Evolutionary conservation across 306 rosid genomes (phyloP), one percentile per base, ranked within the genome.

Genomic region (Abrus precatorius): DNA sequence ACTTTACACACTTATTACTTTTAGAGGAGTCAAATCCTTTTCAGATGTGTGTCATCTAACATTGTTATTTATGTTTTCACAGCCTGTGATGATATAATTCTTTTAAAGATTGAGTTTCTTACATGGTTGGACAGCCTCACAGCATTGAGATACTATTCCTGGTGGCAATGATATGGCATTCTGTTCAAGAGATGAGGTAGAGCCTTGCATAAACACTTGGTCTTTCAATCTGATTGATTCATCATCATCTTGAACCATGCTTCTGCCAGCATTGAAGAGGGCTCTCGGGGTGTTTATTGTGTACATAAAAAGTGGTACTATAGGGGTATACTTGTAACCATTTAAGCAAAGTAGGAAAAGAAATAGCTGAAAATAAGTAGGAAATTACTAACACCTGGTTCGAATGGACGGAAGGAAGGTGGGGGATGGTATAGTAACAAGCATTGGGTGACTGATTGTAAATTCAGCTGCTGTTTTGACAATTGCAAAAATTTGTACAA

Each of bases 301-400:
- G 97, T 92, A 92, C 82, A 92, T 86, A 91, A 28, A 80, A 79
- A 77, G 67, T 52, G 85, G 85, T 74, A 82, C 87, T 68, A 81
- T 68, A 78, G 74, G 84, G 85, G 76, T 82, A 91, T 84, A 93
- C 90, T 54, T 78, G 79, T 80, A 60, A 87, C 86, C 85, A 74
- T 93, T 89, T 87, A 91, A 79, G 82, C 81, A 88, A 66, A 72
- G 72, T 84, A 72, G 82, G 34, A 80, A 44, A 82, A 78, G 85
- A 87, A 80, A 83, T 53, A 84, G 85, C 70, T 84, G 82, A 68
- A 83, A 74, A 70, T 88, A 80, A 80, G 83, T 92, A 91, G 91
- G 83, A 72, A 84, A 84, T 55, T 87, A 75, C 88, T 85, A 85
- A 86, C 78, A 78, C 75, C 84, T 77, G 82, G 79, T 71, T 77